Base-by-base conservation (phyloP, 2,329 filamentous ascomycete genomes). In the Fusarium sp. region DNA sequence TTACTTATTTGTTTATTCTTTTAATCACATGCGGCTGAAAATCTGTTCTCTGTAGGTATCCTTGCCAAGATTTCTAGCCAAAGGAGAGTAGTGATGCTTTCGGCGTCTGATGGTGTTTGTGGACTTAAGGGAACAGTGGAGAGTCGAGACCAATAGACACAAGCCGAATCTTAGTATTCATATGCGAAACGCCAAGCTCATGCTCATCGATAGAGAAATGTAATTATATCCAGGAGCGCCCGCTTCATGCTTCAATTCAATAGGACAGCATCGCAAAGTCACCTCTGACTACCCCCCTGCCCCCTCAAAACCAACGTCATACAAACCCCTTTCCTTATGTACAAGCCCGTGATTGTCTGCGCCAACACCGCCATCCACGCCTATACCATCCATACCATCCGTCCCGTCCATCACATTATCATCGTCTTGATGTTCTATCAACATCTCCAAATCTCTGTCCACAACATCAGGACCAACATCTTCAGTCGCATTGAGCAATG, bases 381-480 rank as follows among this genome's bases (percentile, higher is more conserved):
- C 64, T 43, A 79, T 66, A 6, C 69, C 75, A 7, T 71, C 72
- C 60, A 80, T 76, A 10, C 23, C 64, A 13, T 64, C 64, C 10
- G 63, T 69, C 23, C 66, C 67, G 35, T 68, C 71, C 46, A 75
- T 71, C 18, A 49, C 61, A 23, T 78, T 80, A 4, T 85, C 84
- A 0, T 86, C 84, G 25, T 83, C 82, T 33, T 83, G 80, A 44
- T 86, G 84, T 63, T 86, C 83, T 40, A 88, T 86, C 64, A 88
- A 72, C 86, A 88, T 87, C 49, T 88, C 86, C 69, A 88, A 72
- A 61, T 88, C 87, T 21, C 83, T 81, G 43, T 88, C 86, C 35
- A 87, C 84, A 2, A 84, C 81, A 47, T 85, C 83, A 12, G 84
- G 60, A 32, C 75, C 74, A 4, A 81, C 84, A 64, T 81, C 79